Percentiles rank a stretch among this genome's conserved stretches.
These are phyloP conservation scores for Stemphylium vesicarium DNA, from an alignment of 2,329 filamentous ascomycete genomes.

Conservation along the genomic window DNA sequence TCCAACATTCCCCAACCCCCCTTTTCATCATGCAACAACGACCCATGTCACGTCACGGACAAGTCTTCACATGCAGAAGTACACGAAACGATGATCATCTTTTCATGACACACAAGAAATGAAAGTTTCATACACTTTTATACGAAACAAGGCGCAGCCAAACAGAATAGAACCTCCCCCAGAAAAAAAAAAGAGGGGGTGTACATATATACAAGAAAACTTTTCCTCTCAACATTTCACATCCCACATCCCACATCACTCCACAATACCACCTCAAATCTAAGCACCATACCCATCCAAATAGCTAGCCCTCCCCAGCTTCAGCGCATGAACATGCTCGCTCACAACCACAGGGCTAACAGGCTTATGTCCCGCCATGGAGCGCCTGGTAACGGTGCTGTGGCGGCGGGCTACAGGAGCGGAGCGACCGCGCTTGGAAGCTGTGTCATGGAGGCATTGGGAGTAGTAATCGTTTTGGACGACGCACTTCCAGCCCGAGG, in stretches of 20 bases:
- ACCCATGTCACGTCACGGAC: too few species aligned
- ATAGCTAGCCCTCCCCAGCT: background rate
- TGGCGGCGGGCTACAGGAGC: background rate
- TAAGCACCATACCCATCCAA: background rate
- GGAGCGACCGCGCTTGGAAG: background rate
- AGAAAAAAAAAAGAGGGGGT: background rate
- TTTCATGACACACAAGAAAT: too few species aligned
- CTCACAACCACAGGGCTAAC: background rate
- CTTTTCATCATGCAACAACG: too few species aligned
- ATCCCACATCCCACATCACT: background rate
- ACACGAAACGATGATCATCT: too few species aligned
- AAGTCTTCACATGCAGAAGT: too few species aligned
- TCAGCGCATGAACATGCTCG: background rate
- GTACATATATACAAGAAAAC: slow-evolving; percentile 6
- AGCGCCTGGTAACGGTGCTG: background rate
- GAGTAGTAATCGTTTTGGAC: slow-evolving; percentile 41
- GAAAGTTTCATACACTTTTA: too few species aligned
- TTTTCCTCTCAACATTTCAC: background rate
- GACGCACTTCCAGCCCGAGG: slow-evolving; percentile 48
- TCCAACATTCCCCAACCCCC: too few species aligned
- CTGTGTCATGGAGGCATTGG: slow-evolving; percentile 1
- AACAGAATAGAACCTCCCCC: background rate
- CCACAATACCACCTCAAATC: too few species aligned
- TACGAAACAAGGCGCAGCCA: slow-evolving; percentile 9
- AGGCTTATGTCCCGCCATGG: background rate